Conservation (phyloP, 306 rosid species). For the Vachellia collinsii region DNA sequence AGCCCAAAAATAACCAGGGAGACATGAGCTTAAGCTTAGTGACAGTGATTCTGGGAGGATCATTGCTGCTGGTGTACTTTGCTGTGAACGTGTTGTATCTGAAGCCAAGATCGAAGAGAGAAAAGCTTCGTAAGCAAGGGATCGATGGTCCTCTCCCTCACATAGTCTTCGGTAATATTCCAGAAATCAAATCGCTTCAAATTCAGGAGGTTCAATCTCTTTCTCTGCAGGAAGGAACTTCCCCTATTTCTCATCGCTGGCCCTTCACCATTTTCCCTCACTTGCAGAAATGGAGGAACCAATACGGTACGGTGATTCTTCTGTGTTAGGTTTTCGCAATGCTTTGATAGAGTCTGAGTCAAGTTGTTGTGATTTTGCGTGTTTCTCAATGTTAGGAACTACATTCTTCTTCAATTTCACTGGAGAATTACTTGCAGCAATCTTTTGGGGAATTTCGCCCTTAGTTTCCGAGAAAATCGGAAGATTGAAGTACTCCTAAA, state of each 20-base stretch:
- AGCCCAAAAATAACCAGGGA: neutral
- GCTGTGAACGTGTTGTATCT: constrained; percentile 34
- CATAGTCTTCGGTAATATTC: constrained; percentile 58
- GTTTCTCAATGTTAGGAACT: too few relatives aligned
- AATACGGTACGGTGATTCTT: constrained; percentile 49
- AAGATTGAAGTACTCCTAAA: neutral
- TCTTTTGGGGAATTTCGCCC: neutral
- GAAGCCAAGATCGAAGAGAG: constrained; percentile 54
- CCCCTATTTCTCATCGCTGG: constrained; percentile 52
- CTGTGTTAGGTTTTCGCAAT: neutral
- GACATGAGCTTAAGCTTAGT: neutral
- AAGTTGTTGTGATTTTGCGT: neutral
- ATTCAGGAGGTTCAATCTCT: constrained; percentile 20
- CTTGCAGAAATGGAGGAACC: constrained; percentile 50
- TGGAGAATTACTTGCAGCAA: too few relatives aligned
- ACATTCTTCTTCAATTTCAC: neutral
- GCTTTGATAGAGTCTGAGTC: neutral
- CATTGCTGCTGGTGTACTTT: constrained; percentile 28
- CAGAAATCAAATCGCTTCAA: constrained; percentile 52
- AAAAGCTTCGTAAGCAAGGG: constrained; percentile 67
- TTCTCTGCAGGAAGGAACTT: neutral
- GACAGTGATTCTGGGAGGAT: constrained; percentile 42
- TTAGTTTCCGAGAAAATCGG: neutral
- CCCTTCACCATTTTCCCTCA: constrained; percentile 55
- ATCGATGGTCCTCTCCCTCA: constrained; percentile 69